Conservation (phyloP, 2,329 filamentous ascomycete genomes). For the Cyphellophora europaea region DNA sequence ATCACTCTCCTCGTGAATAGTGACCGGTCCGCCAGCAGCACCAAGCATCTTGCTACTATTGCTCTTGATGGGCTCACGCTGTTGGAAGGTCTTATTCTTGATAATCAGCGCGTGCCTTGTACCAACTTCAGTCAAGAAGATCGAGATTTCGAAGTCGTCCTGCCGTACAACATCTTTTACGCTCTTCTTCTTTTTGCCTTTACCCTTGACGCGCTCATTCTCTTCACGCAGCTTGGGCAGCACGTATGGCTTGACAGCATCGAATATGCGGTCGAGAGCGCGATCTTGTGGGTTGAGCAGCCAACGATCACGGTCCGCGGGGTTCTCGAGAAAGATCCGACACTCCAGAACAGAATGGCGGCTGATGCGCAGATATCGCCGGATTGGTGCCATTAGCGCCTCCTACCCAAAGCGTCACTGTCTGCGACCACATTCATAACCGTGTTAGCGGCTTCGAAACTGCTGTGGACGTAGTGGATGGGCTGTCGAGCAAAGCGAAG, state of each 20-base stretch:
- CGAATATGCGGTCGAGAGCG: slow-evolving; percentile 72
- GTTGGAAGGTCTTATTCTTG: slow-evolving; percentile 70
- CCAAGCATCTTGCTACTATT: slow-evolving; percentile 56
- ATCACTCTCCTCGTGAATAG: slow-evolving; percentile 51
- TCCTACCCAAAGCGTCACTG: too few species aligned
- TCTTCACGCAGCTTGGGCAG: slow-evolving; percentile 88
- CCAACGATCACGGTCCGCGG: slow-evolving; percentile 72
- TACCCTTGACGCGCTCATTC: slow-evolving; percentile 48
- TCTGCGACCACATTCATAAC: too few species aligned
- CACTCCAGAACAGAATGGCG: slow-evolving; percentile 94
- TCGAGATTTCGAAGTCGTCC: slow-evolving; percentile 91
- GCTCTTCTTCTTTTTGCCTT: slow-evolving; percentile 63
- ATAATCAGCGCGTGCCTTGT: slow-evolving; percentile 78
- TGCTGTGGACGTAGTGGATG: too few species aligned
- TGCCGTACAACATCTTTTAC: slow-evolving; percentile 81
- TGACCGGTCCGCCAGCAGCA: slow-evolving; percentile 30
- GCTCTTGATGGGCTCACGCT: slow-evolving; percentile 36
- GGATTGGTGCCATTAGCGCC: slow-evolving; percentile 18
- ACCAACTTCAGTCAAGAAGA: slow-evolving; percentile 81
- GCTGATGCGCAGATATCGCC: slow-evolving; percentile 73
- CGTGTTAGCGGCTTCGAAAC: too few species aligned
- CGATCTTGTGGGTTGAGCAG: slow-evolving; percentile 68
- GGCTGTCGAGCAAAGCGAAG: too few species aligned
- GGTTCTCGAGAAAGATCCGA: slow-evolving; percentile 90
- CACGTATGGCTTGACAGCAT: slow-evolving; percentile 74